phyloP scores from a whole-genome alignment of 2,329 filamentous ascomycete genomes.

The Fusarium algeriense region DNA sequence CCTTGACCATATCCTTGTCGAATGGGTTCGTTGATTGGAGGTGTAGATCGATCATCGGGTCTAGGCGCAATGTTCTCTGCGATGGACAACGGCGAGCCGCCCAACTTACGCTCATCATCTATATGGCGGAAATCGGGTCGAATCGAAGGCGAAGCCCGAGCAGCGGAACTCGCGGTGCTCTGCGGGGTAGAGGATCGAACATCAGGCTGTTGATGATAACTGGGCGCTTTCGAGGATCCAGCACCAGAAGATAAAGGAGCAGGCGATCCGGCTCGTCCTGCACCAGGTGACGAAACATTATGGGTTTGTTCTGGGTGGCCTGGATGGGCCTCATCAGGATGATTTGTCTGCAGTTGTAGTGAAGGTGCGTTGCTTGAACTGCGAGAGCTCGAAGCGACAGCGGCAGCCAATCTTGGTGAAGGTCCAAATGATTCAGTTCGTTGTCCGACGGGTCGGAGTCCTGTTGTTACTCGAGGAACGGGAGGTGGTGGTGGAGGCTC shows the following conservation, averaged over 20 bases:
- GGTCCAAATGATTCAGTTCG: slow-evolving; percentile 48
- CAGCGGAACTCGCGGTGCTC: slow-evolving; percentile 38
- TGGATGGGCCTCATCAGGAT: slow-evolving; percentile 10
- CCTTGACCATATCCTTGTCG: slow-evolving; percentile 8
- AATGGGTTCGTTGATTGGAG: slow-evolving; percentile 22
- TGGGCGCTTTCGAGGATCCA: slow-evolving; percentile 31
- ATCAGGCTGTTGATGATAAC: slow-evolving; percentile 38
- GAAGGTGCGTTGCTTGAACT: slow-evolving; percentile 45
- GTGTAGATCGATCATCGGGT: slow-evolving; percentile 51
- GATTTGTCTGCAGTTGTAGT: slow-evolving; percentile 45
- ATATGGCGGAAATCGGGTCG: slow-evolving; percentile 81
- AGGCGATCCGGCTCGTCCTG: slow-evolving; percentile 38
- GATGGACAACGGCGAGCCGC: slow-evolving; percentile 69
- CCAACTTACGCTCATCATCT: slow-evolving; percentile 70
- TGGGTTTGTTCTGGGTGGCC: slow-evolving; percentile 26
- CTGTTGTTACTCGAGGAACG: slow-evolving; percentile 45
- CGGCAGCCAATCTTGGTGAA: slow-evolving; percentile 44
- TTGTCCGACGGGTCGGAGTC: slow-evolving; percentile 48
- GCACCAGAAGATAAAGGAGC: slow-evolving; percentile 29
- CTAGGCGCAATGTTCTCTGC: slow-evolving; percentile 62
- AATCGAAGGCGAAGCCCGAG: slow-evolving; percentile 72
- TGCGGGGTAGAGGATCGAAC: slow-evolving; percentile 44
- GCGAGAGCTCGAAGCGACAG: slow-evolving; percentile 43
- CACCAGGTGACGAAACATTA: slow-evolving; percentile 26
- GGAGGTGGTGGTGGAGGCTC: slow-evolving; percentile 57